Conservation (phyloP, 2,329 filamentous ascomycete species). For the Aspergillus floridensis region DNA sequence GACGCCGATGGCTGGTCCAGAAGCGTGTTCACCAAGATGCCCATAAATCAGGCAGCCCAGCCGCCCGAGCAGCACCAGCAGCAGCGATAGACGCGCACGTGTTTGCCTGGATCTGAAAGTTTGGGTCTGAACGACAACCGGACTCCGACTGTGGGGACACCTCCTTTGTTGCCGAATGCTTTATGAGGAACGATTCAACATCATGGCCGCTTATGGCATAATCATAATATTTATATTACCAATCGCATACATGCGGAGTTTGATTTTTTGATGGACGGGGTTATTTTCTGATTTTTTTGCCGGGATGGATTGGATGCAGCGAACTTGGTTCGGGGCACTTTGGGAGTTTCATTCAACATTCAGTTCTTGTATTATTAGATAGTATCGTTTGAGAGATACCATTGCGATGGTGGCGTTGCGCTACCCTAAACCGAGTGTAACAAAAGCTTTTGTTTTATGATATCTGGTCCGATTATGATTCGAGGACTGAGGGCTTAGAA, state of each 20-base stretch:
- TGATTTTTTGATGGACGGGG: neutral
- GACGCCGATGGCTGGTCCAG: slow-evolving; percentile 64
- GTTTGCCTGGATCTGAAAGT: neutral
- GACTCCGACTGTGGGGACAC: neutral
- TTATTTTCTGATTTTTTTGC: neutral
- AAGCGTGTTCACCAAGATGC: slow-evolving; percentile 51
- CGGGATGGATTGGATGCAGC: neutral
- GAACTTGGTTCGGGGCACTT: neutral
- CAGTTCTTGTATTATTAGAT: neutral
- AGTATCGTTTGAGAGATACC: neutral
- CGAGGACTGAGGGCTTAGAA: too few relatives aligned
- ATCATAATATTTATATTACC: slow-evolving; percentile 13
- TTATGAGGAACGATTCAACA: slow-evolving; percentile 18
- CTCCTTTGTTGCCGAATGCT: neutral
- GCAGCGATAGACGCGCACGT: neutral
- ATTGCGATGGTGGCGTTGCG: neutral
- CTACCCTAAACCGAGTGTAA: neutral
- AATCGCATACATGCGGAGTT: slow-evolving; percentile 9
- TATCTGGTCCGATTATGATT: too few relatives aligned
- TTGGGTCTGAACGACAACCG: neutral
- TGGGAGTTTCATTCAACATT: neutral
- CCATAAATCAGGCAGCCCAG: slow-evolving; percentile 24
- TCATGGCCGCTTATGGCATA: slow-evolving; percentile 12
- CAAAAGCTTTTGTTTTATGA: too few relatives aligned
- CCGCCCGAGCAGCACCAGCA: neutral